Evolutionary conservation across 2,329 filamentous ascomycete species (phyloP), one percentile per base, ranked within the genome.

Genomic region (Colletotrichum chrysophilum): DNA sequence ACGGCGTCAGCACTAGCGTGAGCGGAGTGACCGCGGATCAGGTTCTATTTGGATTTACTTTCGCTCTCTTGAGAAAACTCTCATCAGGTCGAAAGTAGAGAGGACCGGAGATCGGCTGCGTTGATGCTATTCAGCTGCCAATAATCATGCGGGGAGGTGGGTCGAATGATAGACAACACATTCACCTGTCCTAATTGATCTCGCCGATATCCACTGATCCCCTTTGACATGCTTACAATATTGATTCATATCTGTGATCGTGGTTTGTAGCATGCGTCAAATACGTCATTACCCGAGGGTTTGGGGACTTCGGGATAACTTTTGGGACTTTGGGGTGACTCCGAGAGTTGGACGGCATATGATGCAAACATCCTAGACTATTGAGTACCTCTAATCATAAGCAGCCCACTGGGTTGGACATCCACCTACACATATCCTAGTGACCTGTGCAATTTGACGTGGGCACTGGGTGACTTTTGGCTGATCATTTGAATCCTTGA

Each of bases 61-160:
- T 48, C 5, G 43, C 43, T 48, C 0, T 21, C 13, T 3, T 1
- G 9, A 0, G 1, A 48, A 48, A 21, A 21, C n/a, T 48, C n/a
- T 21, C 13, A 21, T 21, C 43, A n/a, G n/a, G 2, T 48, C 18
- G 1, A n/a, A 21, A 13, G 38, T 7, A 48, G 43, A 48, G 9
- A 21, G 1, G 10, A 21, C 43, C 10, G 0, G n/a, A 7, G 43
- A 48, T 48, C 43, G n/a, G 0, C 9, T 48, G 0, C n/a, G 7
- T 21, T 21, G 43, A 48, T 21, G n/a, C 43, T 48, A 48, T 48
- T 48, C 9, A 3, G 18, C 43, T 12, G n/a, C 10, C n/a, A 48
- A 48, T 48, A 48, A 21, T 21, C 2, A 48, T 21, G n/a, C n/a
- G 43, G 5, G 2, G 43, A 21, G 43, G 43, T 48, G 43, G 43